Conservation (phyloP, 2,329 filamentous ascomycete species). For the Colletotrichum endophyticum region DNA sequence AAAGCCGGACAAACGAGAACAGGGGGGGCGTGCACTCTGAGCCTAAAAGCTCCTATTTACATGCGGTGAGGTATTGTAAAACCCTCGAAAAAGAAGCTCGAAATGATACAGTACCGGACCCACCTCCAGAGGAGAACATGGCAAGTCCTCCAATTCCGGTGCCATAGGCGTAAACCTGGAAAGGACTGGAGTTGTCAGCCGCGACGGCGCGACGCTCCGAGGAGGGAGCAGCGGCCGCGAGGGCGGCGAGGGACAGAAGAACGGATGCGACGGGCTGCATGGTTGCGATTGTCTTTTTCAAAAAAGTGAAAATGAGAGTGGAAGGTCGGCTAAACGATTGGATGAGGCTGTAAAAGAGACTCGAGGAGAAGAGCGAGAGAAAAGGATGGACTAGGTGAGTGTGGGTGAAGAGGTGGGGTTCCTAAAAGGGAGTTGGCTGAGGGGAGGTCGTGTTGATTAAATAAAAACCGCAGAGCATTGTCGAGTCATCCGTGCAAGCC, state of each 20-base stretch:
- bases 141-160: slow-evolving; percentile 26
- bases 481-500: background rate
- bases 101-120: background rate
- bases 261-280: background rate
- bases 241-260: slow-evolving; percentile 2
- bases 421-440: background rate
- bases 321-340: background rate
- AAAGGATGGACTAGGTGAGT: background rate
- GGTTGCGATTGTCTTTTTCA: background rate
- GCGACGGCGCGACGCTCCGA: slow-evolving; percentile 14
- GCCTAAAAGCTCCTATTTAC: background rate
- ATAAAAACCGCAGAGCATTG: background rate
- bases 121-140: slow-evolving; percentile 28
- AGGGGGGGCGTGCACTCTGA: background rate
- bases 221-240: background rate
- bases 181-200: slow-evolving; percentile 12
- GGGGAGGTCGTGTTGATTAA: background rate
- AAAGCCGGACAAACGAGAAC: background rate
- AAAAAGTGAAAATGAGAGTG: background rate
- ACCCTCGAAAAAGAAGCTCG: background rate
- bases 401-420: background rate
- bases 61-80: background rate
- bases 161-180: slow-evolving; percentile 32
- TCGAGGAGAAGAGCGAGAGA: background rate
- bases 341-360: background rate